Conservation (phyloP, 257 asterid genomes). For the Fraxinus anomala region DNA sequence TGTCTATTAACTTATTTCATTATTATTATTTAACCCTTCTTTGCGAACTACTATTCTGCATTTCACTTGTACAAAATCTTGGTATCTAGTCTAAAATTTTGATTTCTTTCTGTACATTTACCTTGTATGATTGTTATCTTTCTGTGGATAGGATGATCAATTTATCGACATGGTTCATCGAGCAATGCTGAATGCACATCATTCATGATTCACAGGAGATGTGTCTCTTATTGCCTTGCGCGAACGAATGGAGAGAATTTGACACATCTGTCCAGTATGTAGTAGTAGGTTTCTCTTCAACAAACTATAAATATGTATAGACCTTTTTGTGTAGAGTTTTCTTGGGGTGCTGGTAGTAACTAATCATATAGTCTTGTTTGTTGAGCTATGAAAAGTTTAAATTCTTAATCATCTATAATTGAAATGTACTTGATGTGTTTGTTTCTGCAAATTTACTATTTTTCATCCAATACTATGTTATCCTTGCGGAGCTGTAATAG, state of each 20-base stretch:
- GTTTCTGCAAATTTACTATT: no score
- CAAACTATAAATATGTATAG: conserved; percentile 18
- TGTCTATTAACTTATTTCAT: no score
- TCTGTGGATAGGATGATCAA: conserved; percentile 62
- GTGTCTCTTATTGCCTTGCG: neutral
- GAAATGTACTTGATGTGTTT: neutral
- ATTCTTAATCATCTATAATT: neutral
- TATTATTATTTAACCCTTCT: neutral
- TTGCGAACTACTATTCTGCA: neutral
- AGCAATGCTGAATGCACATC: conserved; percentile 74
- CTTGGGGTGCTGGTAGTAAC: conserved; percentile 4
- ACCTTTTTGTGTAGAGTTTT: conserved; percentile 40
- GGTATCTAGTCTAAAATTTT: neutral
- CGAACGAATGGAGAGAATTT: neutral
- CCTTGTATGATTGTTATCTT: neutral
- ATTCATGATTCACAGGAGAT: conserved; percentile 36
- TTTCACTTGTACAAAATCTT: neutral
- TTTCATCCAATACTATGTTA: no score
- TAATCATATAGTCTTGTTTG: conserved; percentile 15
- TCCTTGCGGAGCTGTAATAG: no score
- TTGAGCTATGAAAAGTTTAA: neutral
- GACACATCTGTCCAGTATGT: conserved; percentile 15
- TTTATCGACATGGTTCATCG: conserved; percentile 81
- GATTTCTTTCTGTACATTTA: neutral
- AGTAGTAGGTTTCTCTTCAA: conserved; percentile 12